phyloP scores from a whole-genome alignment of 805 yeast genomes.

The Candida caryicola region DNA sequence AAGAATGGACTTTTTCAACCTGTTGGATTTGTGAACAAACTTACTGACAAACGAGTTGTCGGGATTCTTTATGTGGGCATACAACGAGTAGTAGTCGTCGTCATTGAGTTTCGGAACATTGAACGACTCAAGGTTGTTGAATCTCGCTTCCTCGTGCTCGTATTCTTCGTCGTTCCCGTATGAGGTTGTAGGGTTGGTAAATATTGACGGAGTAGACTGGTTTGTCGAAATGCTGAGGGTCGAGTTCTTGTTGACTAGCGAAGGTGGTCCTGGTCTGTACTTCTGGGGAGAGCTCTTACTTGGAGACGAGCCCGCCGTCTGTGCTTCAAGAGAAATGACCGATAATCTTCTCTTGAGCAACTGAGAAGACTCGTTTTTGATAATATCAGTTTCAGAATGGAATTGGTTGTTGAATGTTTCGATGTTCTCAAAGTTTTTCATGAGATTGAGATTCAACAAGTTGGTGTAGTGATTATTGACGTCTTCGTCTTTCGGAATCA shows the following conservation, averaged over 20 bases:
- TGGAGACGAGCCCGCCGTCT: neutral
- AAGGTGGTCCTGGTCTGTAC: neutral
- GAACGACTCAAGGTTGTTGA: neutral
- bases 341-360: constrained; percentile 26
- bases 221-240: constrained; percentile 7
- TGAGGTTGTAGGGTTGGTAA: constrained; percentile 9
- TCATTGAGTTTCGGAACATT: constrained; percentile 1
- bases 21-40: constrained; percentile 20
- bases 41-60: constrained; percentile 16
- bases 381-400: constrained; percentile 10
- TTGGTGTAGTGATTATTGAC: constrained; percentile 37
- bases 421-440: constrained; percentile 36
- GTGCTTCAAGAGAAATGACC: constrained; percentile 15
- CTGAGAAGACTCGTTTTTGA: constrained; percentile 18
- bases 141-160: constrained; percentile 1
- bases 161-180: constrained; percentile 16
- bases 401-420: constrained; percentile 28
- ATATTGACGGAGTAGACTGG: constrained; percentile 8
- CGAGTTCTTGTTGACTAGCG: constrained; percentile 5
- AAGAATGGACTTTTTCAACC: constrained; percentile 16
- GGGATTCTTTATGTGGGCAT: constrained; percentile 16
- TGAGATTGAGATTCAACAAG: constrained; percentile 34
- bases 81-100: constrained; percentile 20
- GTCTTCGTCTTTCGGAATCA: constrained; percentile 24
- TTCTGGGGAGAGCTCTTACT: neutral